Evolutionary conservation across 2,329 filamentous ascomycete species (phyloP).

Genomic region (Venturia aucupariae): DNA sequence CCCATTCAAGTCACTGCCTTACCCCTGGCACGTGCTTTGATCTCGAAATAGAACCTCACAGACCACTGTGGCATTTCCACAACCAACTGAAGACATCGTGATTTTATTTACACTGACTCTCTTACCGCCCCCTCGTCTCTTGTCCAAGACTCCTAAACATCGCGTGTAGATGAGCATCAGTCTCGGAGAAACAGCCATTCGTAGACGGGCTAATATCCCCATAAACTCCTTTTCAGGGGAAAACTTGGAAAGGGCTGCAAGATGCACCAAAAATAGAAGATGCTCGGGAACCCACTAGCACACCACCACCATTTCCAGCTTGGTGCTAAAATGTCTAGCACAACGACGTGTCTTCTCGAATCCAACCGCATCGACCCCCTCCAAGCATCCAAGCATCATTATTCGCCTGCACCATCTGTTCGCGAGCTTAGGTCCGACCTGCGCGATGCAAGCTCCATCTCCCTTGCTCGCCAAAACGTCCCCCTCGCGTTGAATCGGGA

Average conservation of each 20-base stretch:
- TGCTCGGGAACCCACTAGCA: not conserved
- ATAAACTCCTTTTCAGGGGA: not conserved
- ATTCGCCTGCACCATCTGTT: not conserved
- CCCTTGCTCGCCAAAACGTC: not conserved
- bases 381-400: not conserved
- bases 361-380: not conserved
- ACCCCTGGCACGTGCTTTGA: not conserved
- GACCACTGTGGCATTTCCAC: too few relatives aligned
- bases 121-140: not conserved
- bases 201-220: too few relatives aligned
- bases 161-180: not conserved
- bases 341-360: not conserved
- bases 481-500: not conserved
- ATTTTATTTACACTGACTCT: not conserved
- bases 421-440: not conserved
- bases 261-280: not conserved
- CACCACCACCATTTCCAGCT: not conserved
- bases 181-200: not conserved
- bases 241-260: not conserved
- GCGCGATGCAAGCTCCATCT: not conserved
- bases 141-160: too few relatives aligned
- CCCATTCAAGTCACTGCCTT: not conserved
- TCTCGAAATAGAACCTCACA: not conserved
- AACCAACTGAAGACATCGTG: not conserved
- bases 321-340: not conserved